These are phyloP conservation scores for Xylaria sp. DNA, from an alignment of 495 filamentous ascomycete genomes.

Conservation along the genomic window DNA sequence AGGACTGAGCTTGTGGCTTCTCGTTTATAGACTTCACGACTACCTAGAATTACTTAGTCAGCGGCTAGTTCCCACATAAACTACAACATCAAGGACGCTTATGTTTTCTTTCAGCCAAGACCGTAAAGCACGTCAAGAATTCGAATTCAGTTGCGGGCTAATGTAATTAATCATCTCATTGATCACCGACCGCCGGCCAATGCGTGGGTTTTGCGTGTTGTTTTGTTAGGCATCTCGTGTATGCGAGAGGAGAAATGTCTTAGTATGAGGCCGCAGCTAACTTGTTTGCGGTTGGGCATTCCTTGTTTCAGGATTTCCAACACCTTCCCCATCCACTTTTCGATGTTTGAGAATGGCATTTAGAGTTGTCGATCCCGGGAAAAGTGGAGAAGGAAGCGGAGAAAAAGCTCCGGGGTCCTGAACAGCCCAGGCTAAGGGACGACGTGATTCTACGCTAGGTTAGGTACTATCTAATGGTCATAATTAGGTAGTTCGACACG, in stretches of 20 bases:
- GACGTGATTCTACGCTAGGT: too few relatives aligned
- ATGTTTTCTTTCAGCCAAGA: background rate
- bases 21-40: conserved; percentile 1
- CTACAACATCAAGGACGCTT: background rate
- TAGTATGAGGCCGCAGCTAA: background rate
- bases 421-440: background rate
- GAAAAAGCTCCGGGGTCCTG: conserved; percentile 20
- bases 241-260: background rate
- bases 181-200: background rate
- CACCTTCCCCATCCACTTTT: conserved; percentile 19
- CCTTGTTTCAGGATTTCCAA: background rate
- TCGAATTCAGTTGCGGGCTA: background rate
- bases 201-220: background rate
- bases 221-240: background rate
- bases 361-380: background rate
- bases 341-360: conserved; percentile 13
- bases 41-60: background rate
- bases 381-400: background rate
- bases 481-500: too few relatives aligned
- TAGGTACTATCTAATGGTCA: too few relatives aligned
- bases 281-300: background rate
- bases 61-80: background rate
- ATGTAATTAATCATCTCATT: background rate
- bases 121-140: background rate
- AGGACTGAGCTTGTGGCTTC: background rate